A percentile compares a stretch with the other conserved stretches of the same genome.
Evolutionary conservation across 2,329 filamentous ascomycete species (phyloP).

Genomic region (Graphilbum sp.): DNA sequence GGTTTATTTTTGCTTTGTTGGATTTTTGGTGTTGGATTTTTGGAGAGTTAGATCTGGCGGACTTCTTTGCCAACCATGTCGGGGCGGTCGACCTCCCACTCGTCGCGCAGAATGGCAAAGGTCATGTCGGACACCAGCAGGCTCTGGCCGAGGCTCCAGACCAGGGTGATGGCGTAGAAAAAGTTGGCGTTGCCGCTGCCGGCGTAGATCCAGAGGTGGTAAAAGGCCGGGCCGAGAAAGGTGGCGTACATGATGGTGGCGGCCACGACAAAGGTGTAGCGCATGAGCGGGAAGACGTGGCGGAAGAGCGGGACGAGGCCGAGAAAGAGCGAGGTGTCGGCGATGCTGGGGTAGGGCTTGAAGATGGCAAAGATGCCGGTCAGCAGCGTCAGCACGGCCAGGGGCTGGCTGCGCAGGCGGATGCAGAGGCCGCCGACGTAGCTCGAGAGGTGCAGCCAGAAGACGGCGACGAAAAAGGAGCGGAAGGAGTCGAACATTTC

Average conservation of each 20-base stretch:
- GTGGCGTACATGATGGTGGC: constrained; percentile 75
- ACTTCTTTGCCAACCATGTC: constrained; percentile 82
- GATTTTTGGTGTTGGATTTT: too few species aligned
- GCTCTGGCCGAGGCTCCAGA: constrained; percentile 85
- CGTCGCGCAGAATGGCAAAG: constrained; percentile 78
- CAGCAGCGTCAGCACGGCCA: constrained; percentile 72
- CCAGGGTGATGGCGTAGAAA: constrained; percentile 97
- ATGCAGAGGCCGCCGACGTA: constrained; percentile 80
- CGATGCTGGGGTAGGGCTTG: constrained; percentile 90
- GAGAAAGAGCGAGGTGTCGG: constrained; percentile 75
- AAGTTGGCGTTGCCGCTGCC: constrained; percentile 98
- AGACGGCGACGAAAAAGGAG: constrained; percentile 91
- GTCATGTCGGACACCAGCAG: constrained; percentile 75
- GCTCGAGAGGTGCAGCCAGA: constrained; percentile 86
- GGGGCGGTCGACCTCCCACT: constrained; percentile 83
- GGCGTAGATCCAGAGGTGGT: constrained; percentile 95
- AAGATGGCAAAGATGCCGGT: constrained; percentile 87
- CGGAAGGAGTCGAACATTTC: constrained; percentile 99
- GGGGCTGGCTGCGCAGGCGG: constrained; percentile 66
- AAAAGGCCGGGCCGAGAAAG: constrained; percentile 84
- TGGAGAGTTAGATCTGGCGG: constrained; percentile 64
- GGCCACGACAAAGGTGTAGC: constrained; percentile 78
- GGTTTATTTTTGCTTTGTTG: background rate
- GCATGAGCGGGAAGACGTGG: constrained; percentile 86
- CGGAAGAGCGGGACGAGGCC: constrained; percentile 69